Base-by-base conservation (phyloP, 192 early-diverging fungal species). In the Lunasporangiospora selenospora region DNA sequence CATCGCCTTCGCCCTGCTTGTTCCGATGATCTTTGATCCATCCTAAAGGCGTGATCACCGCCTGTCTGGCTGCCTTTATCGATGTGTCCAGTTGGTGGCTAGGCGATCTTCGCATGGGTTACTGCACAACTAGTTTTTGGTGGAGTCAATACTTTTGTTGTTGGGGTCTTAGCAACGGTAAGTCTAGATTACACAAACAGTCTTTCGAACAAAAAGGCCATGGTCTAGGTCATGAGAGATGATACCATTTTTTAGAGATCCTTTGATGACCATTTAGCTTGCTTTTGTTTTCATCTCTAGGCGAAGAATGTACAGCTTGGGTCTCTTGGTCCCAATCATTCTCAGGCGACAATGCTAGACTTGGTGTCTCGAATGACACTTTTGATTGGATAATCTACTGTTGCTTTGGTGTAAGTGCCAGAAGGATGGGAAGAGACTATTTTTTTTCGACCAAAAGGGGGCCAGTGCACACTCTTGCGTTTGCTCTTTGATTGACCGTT, bases 141-240 rank as follows among this genome's bases (percentile, higher is more conserved):
- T 78, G 93, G 48, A 90, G 87, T 61, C 86, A 85, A 47, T 82
- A 83, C 42, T 87, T 89, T 51, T 97, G 96, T 77, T 98, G 95
- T 76, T 82, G 84, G 75, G 80, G 75, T 32, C 80, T 78, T 51
- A 77, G 75, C 30, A 62, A 75, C 67, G 78, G 61, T 63, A 39
- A 63, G 51, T 42, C 8, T 26, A 15, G 19, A 37, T 11, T 53
- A 37, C 12, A 34, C n/a, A n/a, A n/a, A n/a, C n/a, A 34, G 3
- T 15, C 18, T 34, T n/a, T n/a, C n/a, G n/a, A n/a, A n/a, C n/a
- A n/a, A n/a, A 11, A 11, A 11, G 11, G 12, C n/a, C 39, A 40
- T 40, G 12, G 12, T 13, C 12, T 40, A 13, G 11, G n/a, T 27
- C 36, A 47, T 19, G 18, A 18, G 27, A 45, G 5, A 21, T 11